These are phyloP conservation scores for Neurospora hispaniola DNA, from an alignment of 495 filamentous ascomycete genomes.

Conservation along the genomic window DNA sequence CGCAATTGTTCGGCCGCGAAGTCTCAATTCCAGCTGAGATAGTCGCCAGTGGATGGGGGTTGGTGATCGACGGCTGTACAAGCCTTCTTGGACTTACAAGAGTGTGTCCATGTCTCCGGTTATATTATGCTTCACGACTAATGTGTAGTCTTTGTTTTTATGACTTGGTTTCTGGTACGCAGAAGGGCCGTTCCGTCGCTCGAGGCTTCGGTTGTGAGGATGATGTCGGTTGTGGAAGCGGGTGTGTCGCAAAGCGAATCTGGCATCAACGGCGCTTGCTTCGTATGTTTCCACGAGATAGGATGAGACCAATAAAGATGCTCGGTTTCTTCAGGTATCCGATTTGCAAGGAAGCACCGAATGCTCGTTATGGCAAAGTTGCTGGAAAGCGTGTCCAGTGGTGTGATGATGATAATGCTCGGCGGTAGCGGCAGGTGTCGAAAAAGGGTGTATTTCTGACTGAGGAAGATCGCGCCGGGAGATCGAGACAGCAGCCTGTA, in stretches of 20 bases:
- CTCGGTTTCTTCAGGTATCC: background rate
- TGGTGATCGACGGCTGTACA: background rate
- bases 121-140: background rate
- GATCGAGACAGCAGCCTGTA: background rate
- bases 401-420: background rate
- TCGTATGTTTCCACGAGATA: background rate
- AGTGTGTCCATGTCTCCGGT: slow-evolving; percentile 60
- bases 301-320: background rate
- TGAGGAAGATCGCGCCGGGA: background rate
- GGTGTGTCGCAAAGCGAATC: background rate
- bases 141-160: background rate
- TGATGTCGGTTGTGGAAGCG: background rate
- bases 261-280: background rate
- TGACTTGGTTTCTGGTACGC: background rate
- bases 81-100: slow-evolving; percentile 46
- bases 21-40: background rate
- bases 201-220: background rate
- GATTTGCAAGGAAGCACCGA: background rate
- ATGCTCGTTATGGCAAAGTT: background rate
- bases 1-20: background rate
- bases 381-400: background rate
- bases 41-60: background rate
- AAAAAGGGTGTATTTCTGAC: background rate
- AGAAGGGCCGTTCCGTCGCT: background rate
- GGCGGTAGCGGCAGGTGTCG: background rate